A percentile compares a stretch with the other conserved stretches of the same genome.
Evolutionary conservation across 306 rosid genomes (phyloP).

Genomic region (Quercus robur): DNA sequence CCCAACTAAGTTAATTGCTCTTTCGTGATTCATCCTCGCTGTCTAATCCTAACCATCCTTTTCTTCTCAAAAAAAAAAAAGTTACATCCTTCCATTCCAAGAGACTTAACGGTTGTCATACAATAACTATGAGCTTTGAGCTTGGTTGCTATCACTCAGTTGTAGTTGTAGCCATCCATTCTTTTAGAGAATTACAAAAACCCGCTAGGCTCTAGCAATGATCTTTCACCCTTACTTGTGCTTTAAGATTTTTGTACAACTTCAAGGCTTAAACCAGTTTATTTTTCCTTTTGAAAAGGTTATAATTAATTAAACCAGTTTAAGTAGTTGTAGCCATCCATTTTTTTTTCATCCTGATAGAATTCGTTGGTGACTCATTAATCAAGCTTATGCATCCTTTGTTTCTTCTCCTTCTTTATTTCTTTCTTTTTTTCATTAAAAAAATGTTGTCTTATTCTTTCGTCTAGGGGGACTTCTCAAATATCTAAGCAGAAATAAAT

Average conservation of each 20-base stretch:
- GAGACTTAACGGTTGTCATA: conserved; percentile 26
- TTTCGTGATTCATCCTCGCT: conserved; percentile 29
- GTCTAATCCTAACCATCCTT: conserved; percentile 38
- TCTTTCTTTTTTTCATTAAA: too few relatives aligned
- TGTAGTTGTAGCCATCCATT: conserved; percentile 21
- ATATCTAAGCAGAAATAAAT: too few relatives aligned
- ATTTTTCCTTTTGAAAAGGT: too few relatives aligned
- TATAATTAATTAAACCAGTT: too few relatives aligned
- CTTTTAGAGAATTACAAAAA: conserved; percentile 3
- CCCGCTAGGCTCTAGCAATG: neutral
- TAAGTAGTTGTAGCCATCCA: too few relatives aligned
- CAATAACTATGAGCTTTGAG: neutral
- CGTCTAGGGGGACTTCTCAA: too few relatives aligned
- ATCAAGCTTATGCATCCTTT: too few relatives aligned
- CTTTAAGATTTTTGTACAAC: conserved; percentile 25
- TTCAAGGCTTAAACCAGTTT: too few relatives aligned
- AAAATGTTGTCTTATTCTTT: too few relatives aligned
- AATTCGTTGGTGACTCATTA: too few relatives aligned
- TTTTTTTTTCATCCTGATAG: too few relatives aligned
- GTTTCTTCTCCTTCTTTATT: too few relatives aligned
- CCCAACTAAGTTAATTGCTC: conserved; percentile 35
- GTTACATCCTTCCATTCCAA: conserved; percentile 33
- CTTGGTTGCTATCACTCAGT: conserved; percentile 13
- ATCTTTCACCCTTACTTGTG: conserved; percentile 12
- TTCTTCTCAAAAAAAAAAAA: neutral